A percentile compares a stretch with the other conserved stretches of the same genome.
phyloP scores from a whole-genome alignment of 176 grass and related monocot species.

The Oryza nivara region DNA sequence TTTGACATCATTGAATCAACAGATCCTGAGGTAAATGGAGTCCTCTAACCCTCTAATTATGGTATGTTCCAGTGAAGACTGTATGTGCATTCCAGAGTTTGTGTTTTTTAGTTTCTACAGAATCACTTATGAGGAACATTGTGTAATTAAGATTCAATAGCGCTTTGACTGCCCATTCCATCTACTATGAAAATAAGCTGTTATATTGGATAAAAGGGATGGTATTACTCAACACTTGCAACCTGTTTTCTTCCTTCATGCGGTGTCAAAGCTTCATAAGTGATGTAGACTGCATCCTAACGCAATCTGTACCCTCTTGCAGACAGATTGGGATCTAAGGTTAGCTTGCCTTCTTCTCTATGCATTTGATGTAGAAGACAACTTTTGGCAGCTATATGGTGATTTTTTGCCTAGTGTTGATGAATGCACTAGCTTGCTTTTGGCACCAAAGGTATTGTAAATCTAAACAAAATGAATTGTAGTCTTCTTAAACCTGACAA shows the following conservation, averaged over 20 bases:
- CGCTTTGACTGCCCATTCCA: neutral
- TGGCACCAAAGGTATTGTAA: slow-evolving; percentile 73
- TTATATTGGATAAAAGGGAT: neutral
- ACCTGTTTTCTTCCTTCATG: neutral
- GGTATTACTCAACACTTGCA: neutral
- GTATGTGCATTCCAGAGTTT: slow-evolving; percentile 1
- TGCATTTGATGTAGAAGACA: slow-evolving; percentile 73
- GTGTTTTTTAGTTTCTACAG: slow-evolving; percentile 17
- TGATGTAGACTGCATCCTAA: slow-evolving; percentile 26
- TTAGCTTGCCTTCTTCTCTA: slow-evolving; percentile 90
- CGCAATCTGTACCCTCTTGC: slow-evolving; percentile 37
- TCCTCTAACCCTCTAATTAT: neutral
- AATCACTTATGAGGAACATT: neutral
- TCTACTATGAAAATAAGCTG: neutral
- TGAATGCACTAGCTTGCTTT: slow-evolving; percentile 93
- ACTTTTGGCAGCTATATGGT: slow-evolving; percentile 94
- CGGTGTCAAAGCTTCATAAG: neutral
- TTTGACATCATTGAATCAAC: slow-evolving; percentile 95
- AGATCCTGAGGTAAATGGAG: slow-evolving; percentile 81
- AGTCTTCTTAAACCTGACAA: slow-evolving; percentile 31
- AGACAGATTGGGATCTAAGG: slow-evolving; percentile 95
- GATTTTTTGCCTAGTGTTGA: slow-evolving; percentile 91
- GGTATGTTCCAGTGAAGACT: neutral
- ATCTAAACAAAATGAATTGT: slow-evolving; percentile 22
- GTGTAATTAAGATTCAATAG: neutral